Evolutionary conservation across 129 eudicot species (phyloP).

Genomic region (Daucus carota): DNA sequence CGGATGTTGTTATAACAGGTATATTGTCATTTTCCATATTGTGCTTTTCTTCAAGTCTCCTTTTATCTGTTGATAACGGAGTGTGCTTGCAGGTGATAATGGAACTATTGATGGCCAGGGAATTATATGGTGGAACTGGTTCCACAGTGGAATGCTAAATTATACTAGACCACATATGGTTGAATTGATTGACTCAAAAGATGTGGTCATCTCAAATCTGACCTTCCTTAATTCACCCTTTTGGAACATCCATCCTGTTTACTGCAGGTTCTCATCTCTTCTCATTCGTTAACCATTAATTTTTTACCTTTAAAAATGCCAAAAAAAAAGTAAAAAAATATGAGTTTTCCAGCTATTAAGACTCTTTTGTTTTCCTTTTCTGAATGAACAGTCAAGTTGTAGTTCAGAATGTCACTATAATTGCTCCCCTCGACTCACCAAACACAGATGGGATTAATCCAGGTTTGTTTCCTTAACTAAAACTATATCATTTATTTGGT

Average conservation of each 20-base stretch:
- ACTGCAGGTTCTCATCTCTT: constrained; percentile 30
- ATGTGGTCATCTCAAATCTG: constrained; percentile 24
- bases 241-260: constrained; percentile 47
- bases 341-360: background rate
- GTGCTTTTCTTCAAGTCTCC: background rate
- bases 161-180: constrained; percentile 31
- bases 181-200: constrained; percentile 27
- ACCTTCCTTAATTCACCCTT: constrained; percentile 33
- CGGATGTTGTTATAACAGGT: constrained; percentile 44
- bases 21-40: background rate
- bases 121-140: constrained; percentile 37
- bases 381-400: constrained; percentile 30
- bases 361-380: background rate
- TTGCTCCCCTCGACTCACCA: constrained; percentile 43
- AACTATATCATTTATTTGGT: background rate
- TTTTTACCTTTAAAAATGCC: background rate
- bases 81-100: constrained; percentile 26
- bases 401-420: constrained; percentile 26
- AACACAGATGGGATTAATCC: constrained; percentile 44
- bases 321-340: background rate
- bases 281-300: background rate
- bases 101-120: constrained; percentile 54
- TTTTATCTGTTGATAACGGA: background rate
- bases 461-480: constrained; percentile 14
- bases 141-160: constrained; percentile 16